A percentile compares a stretch with the other conserved stretches of the same genome.
These are phyloP conservation scores for Lactarius akahatsu DNA, from an alignment of 768 basidiomycete species.

Conservation along the genomic window DNA sequence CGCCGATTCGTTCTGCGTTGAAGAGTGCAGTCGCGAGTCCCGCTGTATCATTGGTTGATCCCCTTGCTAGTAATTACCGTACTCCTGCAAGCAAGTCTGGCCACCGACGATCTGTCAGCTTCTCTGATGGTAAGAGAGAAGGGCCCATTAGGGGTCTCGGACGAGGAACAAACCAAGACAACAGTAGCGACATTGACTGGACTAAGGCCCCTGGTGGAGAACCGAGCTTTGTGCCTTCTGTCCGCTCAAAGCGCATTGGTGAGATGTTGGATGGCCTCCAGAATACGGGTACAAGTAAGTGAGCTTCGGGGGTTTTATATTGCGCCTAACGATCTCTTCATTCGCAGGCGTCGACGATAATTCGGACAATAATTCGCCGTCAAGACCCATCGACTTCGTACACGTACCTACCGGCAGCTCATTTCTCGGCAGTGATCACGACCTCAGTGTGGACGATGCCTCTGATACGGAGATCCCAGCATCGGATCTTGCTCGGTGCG, in stretches of 20 bases:
- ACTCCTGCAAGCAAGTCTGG: conserved; percentile 52
- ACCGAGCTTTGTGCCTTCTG: conserved; percentile 50
- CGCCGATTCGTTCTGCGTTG: conserved; percentile 41
- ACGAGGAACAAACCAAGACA: conserved; percentile 42
- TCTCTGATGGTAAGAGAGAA: conserved; percentile 89
- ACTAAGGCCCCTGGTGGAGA: conserved; percentile 26
- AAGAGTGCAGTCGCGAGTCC: conserved; percentile 54
- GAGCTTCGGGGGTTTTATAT: conserved; percentile 11
- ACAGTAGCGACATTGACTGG: conserved; percentile 35
- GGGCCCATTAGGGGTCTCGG: conserved; percentile 79
- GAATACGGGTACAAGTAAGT: conserved; percentile 53
- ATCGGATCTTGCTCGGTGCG: conserved; percentile 11
- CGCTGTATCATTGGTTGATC: conserved; percentile 54
- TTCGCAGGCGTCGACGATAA: conserved; percentile 41
- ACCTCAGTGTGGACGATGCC: conserved; percentile 26
- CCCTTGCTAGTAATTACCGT: conserved; percentile 46
- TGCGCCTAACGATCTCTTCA: background rate
- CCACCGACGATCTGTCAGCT: conserved; percentile 88
- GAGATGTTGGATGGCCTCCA: conserved; percentile 77
- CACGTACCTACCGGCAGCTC: conserved; percentile 43
- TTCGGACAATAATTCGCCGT: conserved; percentile 55
- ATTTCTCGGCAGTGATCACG: conserved; percentile 40
- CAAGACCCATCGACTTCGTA: conserved; percentile 50
- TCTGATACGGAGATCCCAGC: conserved; percentile 31
- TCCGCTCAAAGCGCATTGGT: conserved; percentile 76